phyloP scores from a whole-genome alignment of 2,329 filamentous ascomycete genomes.

The Fusarium abutilonis region DNA sequence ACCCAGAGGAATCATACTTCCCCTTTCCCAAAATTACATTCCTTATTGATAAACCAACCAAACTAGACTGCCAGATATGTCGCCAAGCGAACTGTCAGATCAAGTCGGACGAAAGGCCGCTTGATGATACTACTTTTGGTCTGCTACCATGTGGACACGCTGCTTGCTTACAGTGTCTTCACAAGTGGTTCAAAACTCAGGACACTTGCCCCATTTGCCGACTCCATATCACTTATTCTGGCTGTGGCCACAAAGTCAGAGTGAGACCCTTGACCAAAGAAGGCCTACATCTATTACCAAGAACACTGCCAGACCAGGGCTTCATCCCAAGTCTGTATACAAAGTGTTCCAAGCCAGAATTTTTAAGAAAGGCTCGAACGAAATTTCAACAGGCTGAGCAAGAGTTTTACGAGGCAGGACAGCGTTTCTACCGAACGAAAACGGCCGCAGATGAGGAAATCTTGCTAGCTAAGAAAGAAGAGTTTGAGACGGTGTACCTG shows the following conservation, averaged over 20 bases:
- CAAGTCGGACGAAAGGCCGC: conserved; percentile 21
- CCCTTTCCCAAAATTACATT: conserved; percentile 47
- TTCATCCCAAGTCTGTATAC: conserved; percentile 42
- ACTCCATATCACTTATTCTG: conserved; percentile 39
- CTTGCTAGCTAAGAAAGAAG: conserved; percentile 29
- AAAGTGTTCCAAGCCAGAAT: conserved; percentile 24
- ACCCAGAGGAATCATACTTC: conserved; percentile 38
- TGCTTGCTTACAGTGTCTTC: conserved; percentile 46
- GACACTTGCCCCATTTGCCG: conserved; percentile 51
- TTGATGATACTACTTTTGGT: conserved; percentile 35
- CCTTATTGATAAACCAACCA: conserved; percentile 39
- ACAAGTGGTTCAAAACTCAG: conserved; percentile 41
- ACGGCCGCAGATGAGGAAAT: conserved; percentile 25
- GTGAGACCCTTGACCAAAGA: conserved; percentile 43
- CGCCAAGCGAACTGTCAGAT: conserved; percentile 33
- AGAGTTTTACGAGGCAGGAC: conserved; percentile 28
- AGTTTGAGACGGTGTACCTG: conserved; percentile 37
- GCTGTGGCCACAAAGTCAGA: conserved; percentile 47
- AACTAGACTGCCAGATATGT: conserved; percentile 45
- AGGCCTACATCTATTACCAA: conserved; percentile 48
- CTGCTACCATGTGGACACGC: conserved; percentile 53
- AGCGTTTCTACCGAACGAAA: conserved; percentile 18
- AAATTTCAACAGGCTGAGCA: conserved; percentile 23
- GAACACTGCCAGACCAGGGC: conserved; percentile 48
- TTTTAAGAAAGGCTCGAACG: conserved; percentile 15